phyloP scores from a whole-genome alignment of 1,284 basidiomycete species.

The Rhodotorula mucilaginosa region DNA sequence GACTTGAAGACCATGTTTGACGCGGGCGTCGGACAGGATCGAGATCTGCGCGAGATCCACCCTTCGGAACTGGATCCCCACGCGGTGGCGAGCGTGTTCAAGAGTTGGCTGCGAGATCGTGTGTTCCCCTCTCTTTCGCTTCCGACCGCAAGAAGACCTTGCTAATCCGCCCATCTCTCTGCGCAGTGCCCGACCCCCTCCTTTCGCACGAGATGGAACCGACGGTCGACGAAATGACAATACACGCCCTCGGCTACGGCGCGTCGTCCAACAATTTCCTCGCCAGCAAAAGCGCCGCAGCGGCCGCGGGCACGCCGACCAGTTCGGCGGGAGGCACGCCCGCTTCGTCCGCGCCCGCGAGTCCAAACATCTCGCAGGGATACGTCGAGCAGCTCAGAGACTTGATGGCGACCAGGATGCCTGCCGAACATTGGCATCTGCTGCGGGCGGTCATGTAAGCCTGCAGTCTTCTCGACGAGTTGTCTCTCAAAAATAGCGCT shows the following conservation, averaged over 20 bases:
- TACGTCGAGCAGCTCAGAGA: constrained; percentile 32
- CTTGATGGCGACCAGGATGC: constrained; percentile 30
- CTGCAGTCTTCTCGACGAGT: too few relatives aligned
- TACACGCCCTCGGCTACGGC: constrained; percentile 34
- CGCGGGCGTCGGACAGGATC: constrained; percentile 32
- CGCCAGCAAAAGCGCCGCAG: background rate
- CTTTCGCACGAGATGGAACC: constrained; percentile 30
- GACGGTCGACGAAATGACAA: constrained; percentile 32
- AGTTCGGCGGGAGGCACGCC: background rate
- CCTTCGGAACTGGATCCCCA: constrained; percentile 40
- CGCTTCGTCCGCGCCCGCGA: background rate
- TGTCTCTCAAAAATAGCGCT: background rate
- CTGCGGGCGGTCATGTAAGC: constrained; percentile 27
- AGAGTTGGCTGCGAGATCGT: constrained; percentile 55
- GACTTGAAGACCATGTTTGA: constrained; percentile 27
- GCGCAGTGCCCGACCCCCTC: constrained; percentile 42
- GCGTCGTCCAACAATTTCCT: constrained; percentile 33
- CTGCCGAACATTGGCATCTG: constrained; percentile 37
- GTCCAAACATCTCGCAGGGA: constrained; percentile 4
- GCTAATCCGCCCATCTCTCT: background rate
- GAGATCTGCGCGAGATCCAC: constrained; percentile 39
- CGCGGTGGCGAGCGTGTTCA: constrained; percentile 72
- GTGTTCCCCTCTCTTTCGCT: constrained; percentile 35
- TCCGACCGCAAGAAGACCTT: background rate
- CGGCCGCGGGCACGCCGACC: background rate